Evolutionary conservation across 306 rosid species (phyloP).

Genomic region (Pyrus pyrifolia): DNA sequence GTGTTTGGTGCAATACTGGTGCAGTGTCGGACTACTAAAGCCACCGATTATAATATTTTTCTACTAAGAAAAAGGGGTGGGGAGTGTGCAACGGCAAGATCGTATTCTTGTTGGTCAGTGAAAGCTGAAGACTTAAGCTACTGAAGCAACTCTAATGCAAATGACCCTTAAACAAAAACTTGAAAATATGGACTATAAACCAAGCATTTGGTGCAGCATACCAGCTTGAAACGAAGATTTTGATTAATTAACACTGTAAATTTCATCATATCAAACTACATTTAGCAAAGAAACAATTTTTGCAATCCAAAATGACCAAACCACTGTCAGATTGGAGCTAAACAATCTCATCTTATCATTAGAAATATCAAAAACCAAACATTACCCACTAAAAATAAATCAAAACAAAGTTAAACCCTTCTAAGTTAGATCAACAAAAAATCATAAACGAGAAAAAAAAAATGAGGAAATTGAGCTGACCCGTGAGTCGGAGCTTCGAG

Average conservation of each 20-base stretch:
- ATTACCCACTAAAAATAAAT: not conserved
- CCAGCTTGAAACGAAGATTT: not conserved
- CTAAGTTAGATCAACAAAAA: slow-evolving; percentile 9
- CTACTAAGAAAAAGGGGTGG: too few species aligned
- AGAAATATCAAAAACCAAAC: not conserved
- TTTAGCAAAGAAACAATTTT: not conserved
- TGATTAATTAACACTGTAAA: not conserved
- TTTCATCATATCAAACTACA: slow-evolving; percentile 25
- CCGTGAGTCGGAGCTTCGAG: slow-evolving; percentile 77
- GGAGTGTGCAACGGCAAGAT: too few species aligned
- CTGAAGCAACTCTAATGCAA: not conserved
- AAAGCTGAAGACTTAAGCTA: not conserved
- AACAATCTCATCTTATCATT: not conserved
- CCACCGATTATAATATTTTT: too few species aligned
- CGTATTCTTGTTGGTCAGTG: too few species aligned
- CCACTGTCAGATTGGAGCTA: not conserved
- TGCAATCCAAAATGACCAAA: not conserved
- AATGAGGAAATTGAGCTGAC: slow-evolving; percentile 20
- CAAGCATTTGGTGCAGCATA: not conserved
- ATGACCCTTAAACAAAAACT: not conserved
- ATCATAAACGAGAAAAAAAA: not conserved
- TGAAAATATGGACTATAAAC: not conserved
- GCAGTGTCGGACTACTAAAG: too few species aligned
- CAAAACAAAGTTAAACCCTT: not conserved
- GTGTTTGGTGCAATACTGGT: too few species aligned